Base-by-base conservation (phyloP, 2,329 filamentous ascomycete genomes). In the Pseudocercospora fuligena region DNA sequence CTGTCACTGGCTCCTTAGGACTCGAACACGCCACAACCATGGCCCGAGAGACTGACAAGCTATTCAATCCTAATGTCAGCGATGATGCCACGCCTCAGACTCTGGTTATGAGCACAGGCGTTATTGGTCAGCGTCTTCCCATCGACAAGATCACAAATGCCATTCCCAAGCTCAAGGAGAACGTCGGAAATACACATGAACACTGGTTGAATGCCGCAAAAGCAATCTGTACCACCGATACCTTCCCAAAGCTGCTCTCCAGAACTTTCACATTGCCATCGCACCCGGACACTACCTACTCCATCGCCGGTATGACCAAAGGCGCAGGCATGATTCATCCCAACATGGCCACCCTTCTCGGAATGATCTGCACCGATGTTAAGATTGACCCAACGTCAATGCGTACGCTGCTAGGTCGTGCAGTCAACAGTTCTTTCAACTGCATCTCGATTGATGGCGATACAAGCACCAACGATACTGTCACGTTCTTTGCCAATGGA, bases 301-400 rank as follows among this genome's bases (percentile, higher is more conserved):
- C 87, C 73, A 90, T 99, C 59, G 93, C 92, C 12, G 95, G 95
- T 73, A 96, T 97, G 88, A 97, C 94, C 75, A 99, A 99, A 83
- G 95, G 95, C 65, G 95, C 95, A 5, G 95, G 95, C 76, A 99
- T 99, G 95, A 97, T 99, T 79, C 94, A 97, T 77, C 95, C 95
- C 57, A 98, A 99, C 83, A 97, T 99, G 94, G 95, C 93, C 31
- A 99, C 95, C 0, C 87, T 98, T 36, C 88, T 99, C 40, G 93
- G 92, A 62, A 91, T 98, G 68, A 87, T 98, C 75, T 93, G 92
- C 75, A 99, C 95, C 14, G 95, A 99, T 74, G 94, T 91, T 0
- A 91, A 93, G 31, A 87, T 98, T 74, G 85, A 88, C 0, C 84
- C 91, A 3, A 77, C 80, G 0, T 85, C 90, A 9, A 87, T 97